A percentile compares a stretch with the other conserved stretches of the same genome.
These are phyloP conservation scores for Solanum etuberosum DNA, from an alignment of 257 asterid genomes.

Conservation along the genomic window DNA sequence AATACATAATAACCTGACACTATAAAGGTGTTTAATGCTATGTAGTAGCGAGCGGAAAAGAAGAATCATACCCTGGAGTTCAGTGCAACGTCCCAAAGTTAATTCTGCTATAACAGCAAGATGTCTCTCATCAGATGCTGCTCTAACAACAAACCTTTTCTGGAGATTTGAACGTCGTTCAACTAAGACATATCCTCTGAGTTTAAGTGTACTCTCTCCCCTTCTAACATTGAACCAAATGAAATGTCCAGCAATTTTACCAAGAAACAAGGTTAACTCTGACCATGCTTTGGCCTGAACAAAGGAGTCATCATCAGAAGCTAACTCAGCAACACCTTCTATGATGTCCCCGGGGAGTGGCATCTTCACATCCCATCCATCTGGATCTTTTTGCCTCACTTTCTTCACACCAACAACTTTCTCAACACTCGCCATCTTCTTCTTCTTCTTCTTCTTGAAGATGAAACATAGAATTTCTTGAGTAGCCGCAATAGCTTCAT, in stretches of 20 bases:
- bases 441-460: background rate
- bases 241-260: slow-evolving; percentile 14
- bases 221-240: slow-evolving; percentile 46
- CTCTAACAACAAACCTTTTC: slow-evolving; percentile 29
- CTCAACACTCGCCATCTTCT: slow-evolving; percentile 8
- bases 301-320: slow-evolving; percentile 14
- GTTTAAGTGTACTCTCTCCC: slow-evolving; percentile 24
- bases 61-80: slow-evolving; percentile 29
- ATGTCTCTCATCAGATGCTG: slow-evolving; percentile 39
- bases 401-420: slow-evolving; percentile 31
- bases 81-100: slow-evolving; percentile 32
- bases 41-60: background rate
- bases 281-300: slow-evolving; percentile 28
- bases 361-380: slow-evolving; percentile 42
- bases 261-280: slow-evolving; percentile 16
- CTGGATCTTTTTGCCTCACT: slow-evolving; percentile 29
- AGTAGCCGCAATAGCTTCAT: background rate
- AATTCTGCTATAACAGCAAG: slow-evolving; percentile 37
- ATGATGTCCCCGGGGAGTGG: slow-evolving; percentile 49
- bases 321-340: slow-evolving; percentile 23
- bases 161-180: slow-evolving; percentile 23
- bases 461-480: background rate
- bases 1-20: background rate
- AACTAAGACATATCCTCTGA: slow-evolving; percentile 22
- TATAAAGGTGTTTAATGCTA: background rate